Evolutionary conservation across 805 yeast species (phyloP), one percentile per base, ranked within the genome.

Genomic region (Jamesozyma jinghongensis): DNA sequence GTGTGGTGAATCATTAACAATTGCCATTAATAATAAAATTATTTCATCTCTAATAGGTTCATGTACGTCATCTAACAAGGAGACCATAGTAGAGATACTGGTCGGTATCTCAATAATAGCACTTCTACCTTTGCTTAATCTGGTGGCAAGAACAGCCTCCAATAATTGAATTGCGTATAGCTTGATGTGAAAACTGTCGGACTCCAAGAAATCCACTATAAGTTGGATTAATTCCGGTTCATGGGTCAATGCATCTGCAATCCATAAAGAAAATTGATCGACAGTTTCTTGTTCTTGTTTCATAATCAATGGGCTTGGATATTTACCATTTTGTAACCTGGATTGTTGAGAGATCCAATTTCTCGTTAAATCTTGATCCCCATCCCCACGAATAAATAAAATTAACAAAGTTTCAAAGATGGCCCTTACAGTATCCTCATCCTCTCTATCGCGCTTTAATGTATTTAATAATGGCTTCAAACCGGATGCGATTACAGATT

Each of bases 11-110:
- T 84, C 81, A 50, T 80, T 79, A 11, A 79, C 94, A 3, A 92
- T 69, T 10, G 87, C 81, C 79, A 83, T 80, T 38, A 94, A 66
- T n/a, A 94, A 66, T 38, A 90, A 62, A 29, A 90, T 79, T 3
- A 92, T 77, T 61, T 92, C 95, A 58, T 90, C 88, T 52, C 97
- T 70, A 7, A 92, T 76, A 14, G 94, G 95, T 46, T 90, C 97
- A 47, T 84, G 73, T 41, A 69, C 49, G 57, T 80, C 84, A 43
- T 75, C 79, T 13, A 84, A 56, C 8, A 74, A 66, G 1, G 67
- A 54, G 5, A 88, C 94, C 13, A 92, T 62, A 1, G 80, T 72
- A 1, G 96, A 79, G 3, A 87, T 71, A 3, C 95, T 92, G 14
- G 85, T 71, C 0, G 95, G 95, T 0, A 82, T 71, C 27, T 74